Percentiles rank a stretch among this genome's conserved stretches.
These are phyloP conservation scores for Echium plantagineum DNA, from an alignment of 257 asterid species.

Conservation along the genomic window DNA sequence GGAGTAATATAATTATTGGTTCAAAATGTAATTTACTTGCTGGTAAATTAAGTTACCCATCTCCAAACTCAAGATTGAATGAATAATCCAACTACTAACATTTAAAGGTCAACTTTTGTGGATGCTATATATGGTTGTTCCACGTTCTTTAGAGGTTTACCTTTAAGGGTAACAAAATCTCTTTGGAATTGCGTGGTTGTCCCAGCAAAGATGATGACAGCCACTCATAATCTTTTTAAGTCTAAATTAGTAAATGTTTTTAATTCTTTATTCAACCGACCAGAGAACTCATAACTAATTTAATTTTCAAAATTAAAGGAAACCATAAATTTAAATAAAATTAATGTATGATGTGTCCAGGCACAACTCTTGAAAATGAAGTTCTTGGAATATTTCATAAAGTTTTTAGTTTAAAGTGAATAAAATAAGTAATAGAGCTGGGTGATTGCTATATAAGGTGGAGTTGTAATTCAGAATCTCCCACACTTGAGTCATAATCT, in stretches of 20 bases:
- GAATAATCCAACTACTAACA: no score
- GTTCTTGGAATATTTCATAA: not conserved
- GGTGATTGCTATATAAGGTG: not conserved
- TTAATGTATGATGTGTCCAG: not conserved
- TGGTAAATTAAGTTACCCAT: no score
- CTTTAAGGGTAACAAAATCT: not conserved
- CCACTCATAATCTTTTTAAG: not conserved
- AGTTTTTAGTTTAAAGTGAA: not conserved
- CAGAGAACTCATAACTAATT: not conserved
- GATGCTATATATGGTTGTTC: not conserved
- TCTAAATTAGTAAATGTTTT: not conserved
- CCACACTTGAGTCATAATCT: slow-evolving; percentile 2
- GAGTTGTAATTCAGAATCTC: not conserved
- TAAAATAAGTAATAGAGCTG: not conserved
- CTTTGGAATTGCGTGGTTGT: not conserved
- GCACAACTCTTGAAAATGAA: not conserved
- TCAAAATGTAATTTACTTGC: no score
- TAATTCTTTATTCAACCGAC: not conserved
- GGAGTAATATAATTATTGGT: no score
- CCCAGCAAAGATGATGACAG: not conserved
- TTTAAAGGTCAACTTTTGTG: no score
- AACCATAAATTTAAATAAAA: not conserved
- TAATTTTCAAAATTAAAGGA: not conserved
- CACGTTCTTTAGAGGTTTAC: not conserved
- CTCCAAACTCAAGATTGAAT: no score